These are phyloP conservation scores for Arthrocladium fulminans DNA, from an alignment of 2,329 filamentous ascomycete species.

Conservation along the genomic window DNA sequence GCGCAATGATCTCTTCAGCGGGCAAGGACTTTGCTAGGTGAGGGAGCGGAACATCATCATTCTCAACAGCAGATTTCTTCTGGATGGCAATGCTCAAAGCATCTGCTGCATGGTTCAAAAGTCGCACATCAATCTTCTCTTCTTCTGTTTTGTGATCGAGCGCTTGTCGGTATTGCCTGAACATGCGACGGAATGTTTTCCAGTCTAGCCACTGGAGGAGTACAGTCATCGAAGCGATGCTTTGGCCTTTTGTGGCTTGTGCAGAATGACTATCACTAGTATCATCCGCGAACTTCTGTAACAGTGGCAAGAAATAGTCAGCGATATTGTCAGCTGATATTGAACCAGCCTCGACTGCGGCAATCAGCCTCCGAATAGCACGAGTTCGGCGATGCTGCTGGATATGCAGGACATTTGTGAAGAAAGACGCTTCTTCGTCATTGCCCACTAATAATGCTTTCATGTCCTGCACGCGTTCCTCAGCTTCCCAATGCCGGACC, in stretches of 20 bases:
- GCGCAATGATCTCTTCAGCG: conserved; percentile 54
- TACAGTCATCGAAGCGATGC: conserved; percentile 68
- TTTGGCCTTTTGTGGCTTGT: conserved; percentile 77
- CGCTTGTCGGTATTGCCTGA: conserved; percentile 76
- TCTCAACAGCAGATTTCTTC: conserved; percentile 21
- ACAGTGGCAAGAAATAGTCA: conserved; percentile 78
- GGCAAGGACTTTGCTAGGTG: conserved; percentile 59
- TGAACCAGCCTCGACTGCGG: conserved; percentile 54
- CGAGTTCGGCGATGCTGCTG: conserved; percentile 78
- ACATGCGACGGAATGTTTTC: conserved; percentile 77
- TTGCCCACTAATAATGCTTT: conserved; percentile 57
- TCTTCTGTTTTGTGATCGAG: conserved; percentile 57
- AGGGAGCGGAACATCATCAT: conserved; percentile 21
- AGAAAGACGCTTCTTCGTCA: conserved; percentile 79
- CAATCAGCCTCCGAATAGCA: conserved; percentile 67
- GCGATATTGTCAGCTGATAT: conserved; percentile 70
- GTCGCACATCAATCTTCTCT: conserved; percentile 66
- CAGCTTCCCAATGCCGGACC: conserved; percentile 59
- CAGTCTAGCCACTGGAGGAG: conserved; percentile 73
- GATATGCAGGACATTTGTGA: conserved; percentile 84
- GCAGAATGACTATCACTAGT: conserved; percentile 66
- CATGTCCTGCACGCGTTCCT: conserved; percentile 66
- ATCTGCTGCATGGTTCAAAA: conserved; percentile 75
- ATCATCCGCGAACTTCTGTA: conserved; percentile 91
- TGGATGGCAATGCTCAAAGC: conserved; percentile 53